Conservation (phyloP, 2,329 filamentous ascomycete genomes). For the Pestalotiopsis sp. region DNA sequence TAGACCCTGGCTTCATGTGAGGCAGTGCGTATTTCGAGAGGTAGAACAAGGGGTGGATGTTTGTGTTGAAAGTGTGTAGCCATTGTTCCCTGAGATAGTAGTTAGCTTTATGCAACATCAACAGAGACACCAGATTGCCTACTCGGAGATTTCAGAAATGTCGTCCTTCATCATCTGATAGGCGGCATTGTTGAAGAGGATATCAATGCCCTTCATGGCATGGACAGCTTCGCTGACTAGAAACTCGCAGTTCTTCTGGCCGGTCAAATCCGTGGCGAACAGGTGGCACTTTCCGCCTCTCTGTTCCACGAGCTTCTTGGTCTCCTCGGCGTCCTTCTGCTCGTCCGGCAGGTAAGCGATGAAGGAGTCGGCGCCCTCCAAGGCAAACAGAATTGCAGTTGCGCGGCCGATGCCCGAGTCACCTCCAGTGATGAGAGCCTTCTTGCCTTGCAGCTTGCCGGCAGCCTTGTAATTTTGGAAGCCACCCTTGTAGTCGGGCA, state of each 20-base stretch:
- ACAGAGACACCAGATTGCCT: conserved; percentile 30
- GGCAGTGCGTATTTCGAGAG: conserved; percentile 76
- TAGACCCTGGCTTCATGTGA: conserved; percentile 73
- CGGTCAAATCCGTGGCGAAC: conserved; percentile 65
- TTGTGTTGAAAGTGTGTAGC: conserved; percentile 78
- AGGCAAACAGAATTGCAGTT: conserved; percentile 75
- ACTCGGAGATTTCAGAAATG: conserved; percentile 73
- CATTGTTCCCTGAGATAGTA: conserved; percentile 66
- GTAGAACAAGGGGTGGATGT: conserved; percentile 83
- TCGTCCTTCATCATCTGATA: conserved; percentile 75
- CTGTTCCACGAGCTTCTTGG: conserved; percentile 70
- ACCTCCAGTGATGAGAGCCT: conserved; percentile 79
- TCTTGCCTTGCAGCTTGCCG: conserved; percentile 75
- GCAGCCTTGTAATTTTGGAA: conserved; percentile 74
- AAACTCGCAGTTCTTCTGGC: conserved; percentile 69
- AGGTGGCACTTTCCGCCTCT: conserved; percentile 68
- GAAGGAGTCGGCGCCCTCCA: conserved; percentile 76
- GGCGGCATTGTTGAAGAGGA: conserved; percentile 75
- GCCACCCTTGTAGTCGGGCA: conserved; percentile 70
- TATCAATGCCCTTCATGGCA: conserved; percentile 71
- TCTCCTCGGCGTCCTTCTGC: conserved; percentile 75
- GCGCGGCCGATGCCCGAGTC: conserved; percentile 80
- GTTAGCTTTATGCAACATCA: background rate
- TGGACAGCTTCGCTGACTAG: conserved; percentile 68
- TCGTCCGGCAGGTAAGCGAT: conserved; percentile 78